Evolutionary conservation across 2,329 filamentous ascomycete species (phyloP), one percentile per base, ranked within the genome.

Genomic region (Sarocladium strictum): DNA sequence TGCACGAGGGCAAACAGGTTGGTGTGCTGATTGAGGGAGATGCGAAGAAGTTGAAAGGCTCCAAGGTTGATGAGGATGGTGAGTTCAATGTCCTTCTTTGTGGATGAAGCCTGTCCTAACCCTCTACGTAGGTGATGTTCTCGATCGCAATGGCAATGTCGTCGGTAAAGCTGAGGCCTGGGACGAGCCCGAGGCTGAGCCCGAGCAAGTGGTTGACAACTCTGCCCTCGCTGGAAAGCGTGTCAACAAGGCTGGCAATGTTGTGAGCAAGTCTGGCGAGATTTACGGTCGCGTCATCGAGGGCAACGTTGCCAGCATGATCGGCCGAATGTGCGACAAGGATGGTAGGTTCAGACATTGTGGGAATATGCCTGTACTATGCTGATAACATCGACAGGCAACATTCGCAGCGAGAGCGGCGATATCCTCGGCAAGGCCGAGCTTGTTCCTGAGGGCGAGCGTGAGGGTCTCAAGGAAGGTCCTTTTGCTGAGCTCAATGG

Each of bases 391-490:
- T 10, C 40, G 40, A 23, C 19, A 49, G 43, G 87, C 33, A 81
- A 87, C 63, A 80, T 90, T 59, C 82, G 85, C 72, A 87, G 86
- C 64, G 86, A 90, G 65, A 80, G 77, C n/a, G 87, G 87, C 45
- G 83, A 87, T 56, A 74, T 89, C 47, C 78, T 90, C 56, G 86
- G 86, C 57, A 79, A 77, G 37, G 83, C 83, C 45, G 85, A 89
- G 63, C 72, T 89, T 26, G 83, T 90, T 33, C 76, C 85, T 21
- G 83, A 86, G 62, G 78, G 84, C 9, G 85, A 89, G 72, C 76
- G 81, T 2, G 78, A 83, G 58, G 80, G 79, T 1, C 64, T 75
- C 58, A 81, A 79, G 71, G 85, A 89, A 58, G 86, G 85, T 1
- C 83, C 84, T 14, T 90, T 90, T 64, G 79, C 84, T 14, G 85